Base-by-base conservation (phyloP, 768 basidiomycete genomes). In the Imleria badia region DNA sequence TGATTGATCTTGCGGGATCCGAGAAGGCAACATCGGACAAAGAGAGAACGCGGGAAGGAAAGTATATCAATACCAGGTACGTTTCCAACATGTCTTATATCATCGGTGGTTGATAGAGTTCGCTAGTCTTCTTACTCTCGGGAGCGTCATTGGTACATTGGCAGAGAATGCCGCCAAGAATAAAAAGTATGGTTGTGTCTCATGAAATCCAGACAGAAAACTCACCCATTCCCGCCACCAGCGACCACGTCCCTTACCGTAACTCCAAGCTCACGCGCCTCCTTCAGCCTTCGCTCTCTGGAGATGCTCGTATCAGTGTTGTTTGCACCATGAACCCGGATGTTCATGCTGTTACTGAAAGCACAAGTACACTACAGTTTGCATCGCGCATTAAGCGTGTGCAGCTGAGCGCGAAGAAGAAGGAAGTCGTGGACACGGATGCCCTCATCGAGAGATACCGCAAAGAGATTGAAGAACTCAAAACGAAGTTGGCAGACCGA, bases 11-110 rank as follows among this genome's bases (percentile, higher is more conserved):
- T 12, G 97, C 97, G 46, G 97, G 97, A 5, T 96, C 94, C 0
- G 97, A 99, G 68, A 93, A 88, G 67, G 96, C 95, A 0, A 98
- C 95, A 0, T 91, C 89, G 1, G 93, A 95, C 70, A 96, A 95
- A 69, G 94, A 98, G 54, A 78, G 97, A 42, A 94, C 94, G n/a
- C 81, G 89, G 42, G 97, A 99, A 70, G 97, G 96, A 13, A 92
- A 90, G 66, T 96, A 94, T 66, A 99, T 98, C 73, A 99, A 99
- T 65, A 91, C 89, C 5, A 89, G 87, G 87, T 85, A 23, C 10
- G 66, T 58, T 44, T 44, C 14, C 6, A 22, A 34, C 9, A 4
- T 6, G 2, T 19, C n/a, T 9, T 31, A 7, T 10, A 30, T 5
- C 8, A 33, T 11, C 6, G 5, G 31, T 42, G 14, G 14, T 17